Base-by-base conservation (phyloP, 805 yeast species). In the Candida khao-thaluensis region DNA sequence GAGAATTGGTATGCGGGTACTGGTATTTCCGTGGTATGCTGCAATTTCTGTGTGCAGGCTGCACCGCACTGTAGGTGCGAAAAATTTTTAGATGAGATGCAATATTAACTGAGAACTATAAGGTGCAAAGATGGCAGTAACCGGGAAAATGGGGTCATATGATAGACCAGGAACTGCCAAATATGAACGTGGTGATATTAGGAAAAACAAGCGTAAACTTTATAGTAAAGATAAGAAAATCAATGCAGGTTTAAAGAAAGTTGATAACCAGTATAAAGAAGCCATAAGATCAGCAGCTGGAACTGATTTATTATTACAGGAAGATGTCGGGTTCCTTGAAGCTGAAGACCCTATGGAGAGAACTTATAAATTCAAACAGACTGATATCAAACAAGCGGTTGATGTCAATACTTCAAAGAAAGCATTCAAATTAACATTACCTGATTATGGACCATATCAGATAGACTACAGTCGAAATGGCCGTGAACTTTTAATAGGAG, bases 321-420 rank as follows among this genome's bases (percentile, higher is more conserved):
- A 93, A 65, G 82, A 84, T 20, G 76, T 73, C 4, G 99, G 99
- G 32, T 84, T 72, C 53, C 60, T 93, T 45, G 99, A 93, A 60
- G 88, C 96, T 5, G 99, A 93, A 54, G 82, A 82, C n/a, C 47
- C 47, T n/a, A 81, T 91, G 90, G 99, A 93, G 64, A 82, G 79
- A 59, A 93, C 99, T 0, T 87, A 69, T 66, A 86, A 85, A 61
- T 86, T 86, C 50, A 77, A 72, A 23, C 99, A 93, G 59, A 74
- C 75, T 10, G 96, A 91, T 37, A 82, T 93, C 25, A 74, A 66
- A 17, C 73, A 76, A 21, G 80, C 76, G 9, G 96, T 93, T 3
- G 98, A 91, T 60, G 69, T 73, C 23, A 62, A 82, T 3, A 87
- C 96, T 0, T 77, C 82, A 11, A 76, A 74, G 46, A 93, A 91